These are phyloP conservation scores for Leptodontidium sp. DNA, from an alignment of 2,329 filamentous ascomycete species.

Conservation along the genomic window DNA sequence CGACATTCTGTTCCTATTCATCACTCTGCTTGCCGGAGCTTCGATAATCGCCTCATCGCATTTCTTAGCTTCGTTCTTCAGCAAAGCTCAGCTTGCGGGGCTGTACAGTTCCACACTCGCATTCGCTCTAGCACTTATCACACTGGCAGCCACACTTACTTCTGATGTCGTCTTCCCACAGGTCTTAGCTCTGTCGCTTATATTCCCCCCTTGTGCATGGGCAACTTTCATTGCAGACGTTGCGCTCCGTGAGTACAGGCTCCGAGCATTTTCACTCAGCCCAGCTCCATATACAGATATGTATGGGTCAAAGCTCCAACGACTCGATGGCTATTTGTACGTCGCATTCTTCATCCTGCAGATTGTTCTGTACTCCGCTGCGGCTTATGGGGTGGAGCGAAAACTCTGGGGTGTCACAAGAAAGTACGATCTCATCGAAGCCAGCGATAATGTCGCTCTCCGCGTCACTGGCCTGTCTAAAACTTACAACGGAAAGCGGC, in stretches of 20 bases:
- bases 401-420: constrained; percentile 59
- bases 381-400: constrained; percentile 66
- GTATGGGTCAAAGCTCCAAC: constrained; percentile 58
- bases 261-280: constrained; percentile 59
- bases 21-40: constrained; percentile 36
- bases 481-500: constrained; percentile 38
- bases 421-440: constrained; percentile 42
- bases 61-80: constrained; percentile 68
- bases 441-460: constrained; percentile 40
- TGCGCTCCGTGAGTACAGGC: constrained; percentile 34
- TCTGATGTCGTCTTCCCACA: constrained; percentile 18
- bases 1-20: constrained; percentile 39
- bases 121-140: constrained; percentile 66
- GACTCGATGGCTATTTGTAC: constrained; percentile 62
- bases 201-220: constrained; percentile 40
- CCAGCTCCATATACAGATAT: constrained; percentile 33
- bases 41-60: constrained; percentile 36
- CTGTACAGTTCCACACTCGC: constrained; percentile 67
- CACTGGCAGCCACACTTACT: constrained; percentile 55
- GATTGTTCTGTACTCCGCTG: constrained; percentile 62
- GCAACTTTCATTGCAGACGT: constrained; percentile 40
- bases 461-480: constrained; percentile 39
- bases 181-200: constrained; percentile 31
- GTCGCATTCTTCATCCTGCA: constrained; percentile 68
- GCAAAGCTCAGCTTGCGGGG: constrained; percentile 68